Conservation (phyloP, 202 grass and related monocot species). For the Digitaria exilis region DNA sequence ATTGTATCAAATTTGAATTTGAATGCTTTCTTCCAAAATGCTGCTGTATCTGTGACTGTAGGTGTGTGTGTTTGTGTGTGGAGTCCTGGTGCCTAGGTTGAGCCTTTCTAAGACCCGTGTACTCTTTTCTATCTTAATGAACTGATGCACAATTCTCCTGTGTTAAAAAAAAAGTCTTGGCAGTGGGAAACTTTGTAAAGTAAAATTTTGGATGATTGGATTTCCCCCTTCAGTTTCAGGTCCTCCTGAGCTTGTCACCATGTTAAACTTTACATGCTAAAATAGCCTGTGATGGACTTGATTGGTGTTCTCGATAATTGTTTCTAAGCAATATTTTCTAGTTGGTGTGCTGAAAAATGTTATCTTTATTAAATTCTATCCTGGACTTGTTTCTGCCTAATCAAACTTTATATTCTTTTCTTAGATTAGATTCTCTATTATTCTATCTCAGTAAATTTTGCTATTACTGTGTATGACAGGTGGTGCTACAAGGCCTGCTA, state of each 20-base stretch:
- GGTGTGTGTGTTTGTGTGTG: too few species aligned
- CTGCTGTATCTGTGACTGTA: background rate
- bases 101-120: too few species aligned
- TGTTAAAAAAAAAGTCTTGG: too few species aligned
- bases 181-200: too few species aligned
- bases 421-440: background rate
- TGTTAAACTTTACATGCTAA: background rate
- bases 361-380: background rate
- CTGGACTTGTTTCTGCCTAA: background rate
- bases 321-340: background rate
- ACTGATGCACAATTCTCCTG: too few species aligned
- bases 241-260: background rate
- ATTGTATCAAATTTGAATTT: background rate
- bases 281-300: background rate
- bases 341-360: background rate
- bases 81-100: too few species aligned
- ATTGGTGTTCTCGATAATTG: background rate
- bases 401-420: background rate
- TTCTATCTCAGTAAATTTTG: background rate
- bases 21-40: background rate
- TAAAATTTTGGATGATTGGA: background rate
- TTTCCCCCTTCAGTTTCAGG: background rate
- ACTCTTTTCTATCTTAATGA: too few species aligned
- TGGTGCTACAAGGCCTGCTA: constrained; percentile 44
- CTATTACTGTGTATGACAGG: constrained; percentile 31